phyloP scores from a whole-genome alignment of 345 rosid genomes.

The Eucalyptus sideroxylon region DNA sequence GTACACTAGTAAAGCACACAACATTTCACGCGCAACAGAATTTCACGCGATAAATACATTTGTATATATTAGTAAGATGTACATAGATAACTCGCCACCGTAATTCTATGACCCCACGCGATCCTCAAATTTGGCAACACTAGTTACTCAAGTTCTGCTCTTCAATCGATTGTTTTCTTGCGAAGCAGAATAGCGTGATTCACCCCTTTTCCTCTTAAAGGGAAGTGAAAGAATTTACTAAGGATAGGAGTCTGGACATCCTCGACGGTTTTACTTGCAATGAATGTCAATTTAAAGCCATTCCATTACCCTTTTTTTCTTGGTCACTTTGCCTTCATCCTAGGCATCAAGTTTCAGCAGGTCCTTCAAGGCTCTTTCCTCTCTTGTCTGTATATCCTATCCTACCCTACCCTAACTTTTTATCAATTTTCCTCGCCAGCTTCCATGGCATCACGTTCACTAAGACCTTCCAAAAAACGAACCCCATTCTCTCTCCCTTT shows the following conservation, averaged over 20 bases:
- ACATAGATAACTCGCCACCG: background rate
- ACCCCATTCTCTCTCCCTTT: background rate
- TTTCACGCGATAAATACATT: background rate
- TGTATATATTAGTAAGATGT: background rate
- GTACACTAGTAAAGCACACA: background rate
- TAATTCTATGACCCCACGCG: background rate
- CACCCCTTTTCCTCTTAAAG: background rate
- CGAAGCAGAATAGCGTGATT: accelerated
- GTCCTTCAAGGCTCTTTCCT: background rate
- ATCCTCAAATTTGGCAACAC: background rate
- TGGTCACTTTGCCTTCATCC: background rate
- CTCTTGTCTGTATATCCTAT: background rate
- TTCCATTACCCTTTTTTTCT: background rate
- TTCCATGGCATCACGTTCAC: background rate
- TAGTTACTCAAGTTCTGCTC: background rate
- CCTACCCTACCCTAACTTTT: background rate
- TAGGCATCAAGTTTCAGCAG: background rate
- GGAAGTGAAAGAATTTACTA: background rate
- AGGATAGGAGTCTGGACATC: background rate
- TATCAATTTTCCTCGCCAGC: background rate
- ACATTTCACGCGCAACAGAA: background rate
- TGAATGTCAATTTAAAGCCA: background rate
- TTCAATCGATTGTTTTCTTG: background rate
- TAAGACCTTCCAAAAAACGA: background rate
- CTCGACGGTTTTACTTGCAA: background rate